Conservation (phyloP, 768 basidiomycete species). For the Lactifluus rugatus region DNA sequence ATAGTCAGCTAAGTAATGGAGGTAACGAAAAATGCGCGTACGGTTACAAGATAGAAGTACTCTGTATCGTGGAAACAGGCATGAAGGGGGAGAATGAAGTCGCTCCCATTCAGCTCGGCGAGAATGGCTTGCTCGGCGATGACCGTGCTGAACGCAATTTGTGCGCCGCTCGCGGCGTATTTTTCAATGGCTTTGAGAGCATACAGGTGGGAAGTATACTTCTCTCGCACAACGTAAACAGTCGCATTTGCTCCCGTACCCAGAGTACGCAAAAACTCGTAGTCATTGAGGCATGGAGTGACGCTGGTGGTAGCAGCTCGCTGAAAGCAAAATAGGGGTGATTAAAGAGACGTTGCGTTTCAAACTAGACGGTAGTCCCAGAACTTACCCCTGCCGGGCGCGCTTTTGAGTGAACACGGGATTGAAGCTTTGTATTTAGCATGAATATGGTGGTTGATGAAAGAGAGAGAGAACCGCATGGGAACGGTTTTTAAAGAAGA, state of each 20-base stretch:
- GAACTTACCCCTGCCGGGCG: neutral
- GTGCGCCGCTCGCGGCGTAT: neutral
- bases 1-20: neutral
- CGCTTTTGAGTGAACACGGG: neutral
- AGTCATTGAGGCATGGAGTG: conserved; percentile 12
- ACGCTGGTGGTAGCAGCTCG: neutral
- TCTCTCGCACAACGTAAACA: conserved; percentile 15
- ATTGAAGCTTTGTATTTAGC: conserved; percentile 7
- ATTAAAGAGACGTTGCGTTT: neutral
- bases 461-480: neutral
- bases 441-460: neutral
- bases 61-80: conserved; percentile 15
- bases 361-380: neutral
- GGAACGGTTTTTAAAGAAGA: neutral
- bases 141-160: neutral
- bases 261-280: conserved; percentile 6
- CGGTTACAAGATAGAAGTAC: conserved; percentile 9
- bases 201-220: conserved; percentile 4
- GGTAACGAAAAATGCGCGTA: neutral
- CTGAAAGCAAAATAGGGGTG: neutral
- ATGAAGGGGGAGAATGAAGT: conserved; percentile 11
- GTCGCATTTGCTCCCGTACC: conserved; percentile 7
- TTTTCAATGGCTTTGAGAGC: conserved; percentile 15
- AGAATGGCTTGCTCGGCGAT: conserved; percentile 3
- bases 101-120: neutral